Conservation (phyloP, 2,329 filamentous ascomycete genomes). For the Sporothrix luriei region DNA sequence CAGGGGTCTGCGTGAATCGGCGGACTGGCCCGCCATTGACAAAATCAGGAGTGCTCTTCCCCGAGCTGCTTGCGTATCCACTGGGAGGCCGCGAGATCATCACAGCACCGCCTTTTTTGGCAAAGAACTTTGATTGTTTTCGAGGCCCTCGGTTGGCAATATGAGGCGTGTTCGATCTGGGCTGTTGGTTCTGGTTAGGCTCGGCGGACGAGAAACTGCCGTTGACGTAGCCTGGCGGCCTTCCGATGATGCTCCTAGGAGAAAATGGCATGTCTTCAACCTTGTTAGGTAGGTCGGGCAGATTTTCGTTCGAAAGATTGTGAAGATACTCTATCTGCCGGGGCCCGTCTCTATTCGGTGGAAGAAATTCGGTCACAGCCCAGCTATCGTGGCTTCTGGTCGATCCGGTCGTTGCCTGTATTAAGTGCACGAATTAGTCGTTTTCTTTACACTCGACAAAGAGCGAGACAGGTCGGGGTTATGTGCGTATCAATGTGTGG, state of each 20-base stretch:
- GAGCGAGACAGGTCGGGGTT: too few relatives aligned
- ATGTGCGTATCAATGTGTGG: neutral
- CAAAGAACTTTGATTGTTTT: constrained; percentile 28
- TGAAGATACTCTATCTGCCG: neutral
- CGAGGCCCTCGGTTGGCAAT: neutral
- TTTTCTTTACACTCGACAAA: too few relatives aligned
- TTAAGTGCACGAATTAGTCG: neutral
- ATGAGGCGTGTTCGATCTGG: constrained; percentile 13
- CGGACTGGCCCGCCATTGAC: neutral
- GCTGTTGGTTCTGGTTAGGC: neutral
- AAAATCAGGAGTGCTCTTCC: constrained; percentile 18
- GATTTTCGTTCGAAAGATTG: neutral
- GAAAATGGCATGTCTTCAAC: constrained; percentile 34
- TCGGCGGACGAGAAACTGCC: neutral
- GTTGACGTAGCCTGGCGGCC: neutral
- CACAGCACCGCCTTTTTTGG: neutral
- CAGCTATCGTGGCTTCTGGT: constrained; percentile 13
- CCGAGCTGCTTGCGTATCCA: neutral
- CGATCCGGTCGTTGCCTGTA: neutral
- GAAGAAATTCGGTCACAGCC: neutral
- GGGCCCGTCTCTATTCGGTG: neutral
- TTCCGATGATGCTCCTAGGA: constrained; percentile 10
- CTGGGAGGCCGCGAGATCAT: neutral
- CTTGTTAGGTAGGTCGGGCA: constrained; percentile 27
- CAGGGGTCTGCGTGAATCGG: constrained; percentile 8